phyloP scores from a whole-genome alignment of 768 basidiomycete genomes.

The Boletus fagicola region DNA sequence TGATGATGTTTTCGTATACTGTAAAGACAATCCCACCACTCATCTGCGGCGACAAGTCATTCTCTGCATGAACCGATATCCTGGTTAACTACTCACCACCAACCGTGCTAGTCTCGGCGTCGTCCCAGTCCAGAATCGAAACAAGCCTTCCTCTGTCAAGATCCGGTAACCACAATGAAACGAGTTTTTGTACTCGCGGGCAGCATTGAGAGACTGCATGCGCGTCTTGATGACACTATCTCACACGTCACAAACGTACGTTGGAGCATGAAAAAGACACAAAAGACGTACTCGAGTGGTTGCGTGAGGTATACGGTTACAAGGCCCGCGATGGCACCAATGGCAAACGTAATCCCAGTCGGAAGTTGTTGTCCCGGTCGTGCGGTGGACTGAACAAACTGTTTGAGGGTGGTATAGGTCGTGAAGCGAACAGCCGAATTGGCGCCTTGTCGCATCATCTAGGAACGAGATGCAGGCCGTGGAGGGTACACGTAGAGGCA shows the following conservation, averaged over 20 bases:
- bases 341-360: conserved; percentile 85
- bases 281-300: conserved; percentile 66
- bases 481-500: too few relatives aligned
- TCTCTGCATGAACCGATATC: background rate
- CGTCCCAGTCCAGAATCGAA: conserved; percentile 96
- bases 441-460: conserved; percentile 98
- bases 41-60: conserved; percentile 47
- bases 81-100: conserved; percentile 53
- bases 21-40: conserved; percentile 94
- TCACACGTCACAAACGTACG: conserved; percentile 2
- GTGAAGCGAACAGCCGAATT: conserved; percentile 97
- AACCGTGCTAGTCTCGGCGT: conserved; percentile 85
- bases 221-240: conserved; percentile 92
- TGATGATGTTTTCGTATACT: conserved; percentile 82
- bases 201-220: conserved; percentile 91
- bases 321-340: conserved; percentile 90
- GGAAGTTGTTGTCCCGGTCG: conserved; percentile 85
- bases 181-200: conserved; percentile 83
- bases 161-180: conserved; percentile 96
- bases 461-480: background rate
- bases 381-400: conserved; percentile 82
- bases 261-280: background rate
- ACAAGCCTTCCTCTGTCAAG: conserved; percentile 87
- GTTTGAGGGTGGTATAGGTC: conserved; percentile 91
- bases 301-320: conserved; percentile 93